Conservation (phyloP, 73 alveolate species). For the Paramecium tetraurelia region DNA sequence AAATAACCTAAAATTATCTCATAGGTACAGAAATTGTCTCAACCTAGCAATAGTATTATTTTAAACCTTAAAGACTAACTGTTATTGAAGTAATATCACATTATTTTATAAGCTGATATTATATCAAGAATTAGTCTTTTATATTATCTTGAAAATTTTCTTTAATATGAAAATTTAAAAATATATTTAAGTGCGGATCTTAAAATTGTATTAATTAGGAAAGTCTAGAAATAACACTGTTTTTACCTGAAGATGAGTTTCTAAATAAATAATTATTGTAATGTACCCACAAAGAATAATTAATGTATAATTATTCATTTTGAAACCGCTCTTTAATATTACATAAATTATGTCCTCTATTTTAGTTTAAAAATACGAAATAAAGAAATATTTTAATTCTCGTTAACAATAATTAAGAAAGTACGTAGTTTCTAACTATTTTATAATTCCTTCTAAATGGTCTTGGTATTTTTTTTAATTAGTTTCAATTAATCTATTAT, state of each 20-base stretch:
- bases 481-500: conserved; percentile 84
- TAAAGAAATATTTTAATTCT: not conserved
- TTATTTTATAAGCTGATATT: too few species aligned
- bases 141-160: too few species aligned
- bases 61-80: too few species aligned
- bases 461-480: conserved; percentile 92
- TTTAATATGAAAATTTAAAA: too few species aligned
- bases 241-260: not conserved
- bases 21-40: too few species aligned
- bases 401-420: conserved; percentile 75
- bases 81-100: too few species aligned
- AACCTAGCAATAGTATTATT: too few species aligned
- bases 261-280: not conserved
- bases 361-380: not conserved
- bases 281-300: not conserved
- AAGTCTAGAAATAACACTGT: not conserved
- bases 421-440: conserved; percentile 92
- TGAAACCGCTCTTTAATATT: not conserved
- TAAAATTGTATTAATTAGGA: too few species aligned
- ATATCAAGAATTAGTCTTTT: too few species aligned
- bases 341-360: too few species aligned
- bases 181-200: too few species aligned
- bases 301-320: not conserved
- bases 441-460: conserved; percentile 92
- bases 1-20: too few species aligned